Evolutionary conservation across 495 filamentous ascomycete genomes (phyloP), one percentile per base, ranked within the genome.

Genomic region (Rostrohypoxylon terebratum): DNA sequence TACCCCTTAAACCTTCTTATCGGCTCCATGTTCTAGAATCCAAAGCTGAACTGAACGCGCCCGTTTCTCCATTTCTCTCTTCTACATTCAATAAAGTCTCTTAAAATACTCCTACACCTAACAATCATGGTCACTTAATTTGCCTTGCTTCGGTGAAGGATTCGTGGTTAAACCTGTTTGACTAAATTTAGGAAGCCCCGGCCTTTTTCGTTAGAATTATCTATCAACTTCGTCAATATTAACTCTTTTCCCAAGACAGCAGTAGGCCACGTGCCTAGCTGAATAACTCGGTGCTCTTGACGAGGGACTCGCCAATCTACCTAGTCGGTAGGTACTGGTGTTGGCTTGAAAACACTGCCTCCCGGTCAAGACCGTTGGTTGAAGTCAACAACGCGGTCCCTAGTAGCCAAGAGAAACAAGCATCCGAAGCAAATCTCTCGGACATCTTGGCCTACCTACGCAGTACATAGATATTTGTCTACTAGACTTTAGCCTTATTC

Each of bases 11-110:
- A 36, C 31, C n/a, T 31, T 55, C 55, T 60, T 68, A 68, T 60
- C 65, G 53, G 34, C 55, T 54, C 20, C n/a, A 25, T 25, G 57
- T 61, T 68, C 65, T 61, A 68, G 65, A 68, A 68, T 45, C 45
- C 13, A 8, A 20, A 45, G 57, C 55, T 68, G 45, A 61, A 44
- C 55, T 68, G 45, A 61, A 44, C 25, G 14, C 34, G 34, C 47
- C 33, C 21, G 18, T 45, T 45, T 45, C 42, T 18, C 42, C 21
- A 45, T 45, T 18, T 18, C 42, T 45, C 42, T 45, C 42, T 45
- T 45, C 13, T 45, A 42, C 38, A 14, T 4, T 14, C 13, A 14
- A 14, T 4, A 10, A 48, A 42, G 38, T 11, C 11, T 42, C 38
- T 14, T 48, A n/a, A n/a, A n/a, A 8, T 48, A 9, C 16, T 48